Base-by-base conservation (phyloP, 331 rosid genomes). In the Acacia pycnantha region DNA sequence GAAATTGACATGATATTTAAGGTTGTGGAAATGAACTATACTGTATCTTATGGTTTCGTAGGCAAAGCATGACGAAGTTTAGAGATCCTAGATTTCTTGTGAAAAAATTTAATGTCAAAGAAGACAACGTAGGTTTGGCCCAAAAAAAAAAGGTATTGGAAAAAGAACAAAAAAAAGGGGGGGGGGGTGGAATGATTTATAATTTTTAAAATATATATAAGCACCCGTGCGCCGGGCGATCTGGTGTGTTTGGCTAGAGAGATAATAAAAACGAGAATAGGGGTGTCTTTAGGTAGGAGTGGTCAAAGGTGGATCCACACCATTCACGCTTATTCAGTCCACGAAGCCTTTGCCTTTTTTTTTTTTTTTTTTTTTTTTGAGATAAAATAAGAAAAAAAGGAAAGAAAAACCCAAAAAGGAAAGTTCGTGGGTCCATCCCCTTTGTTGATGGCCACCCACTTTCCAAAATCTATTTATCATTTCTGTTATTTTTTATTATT, bases 361-460 rank as follows among this genome's bases (percentile, higher is more conserved):
- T 15, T 16, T 50, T 13, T 37, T 37, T 37, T 5, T 37, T 37
- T 6, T 37, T n/a, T n/a, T n/a, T n/a, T n/a, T n/a, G 0, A 33
- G 37, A 33, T 33, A 33, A 4, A 33, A 9, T 11, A 2, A 8
- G 58, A 6, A 14, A 13, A 11, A 48, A 50, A 50, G 15, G 1
- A 51, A 0, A 8, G 2, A 6, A 1, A 18, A 18, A 18, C 27
- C 76, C 67, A 43, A 80, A 79, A 79, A 11, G 71, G 73, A 71
- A 85, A 81, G 40, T 13, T 8, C 47, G 83, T 85, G 84, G 90
- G 84, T 87, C 87, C 61, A 47, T 19, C 77, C 74, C 56, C 65
- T 71, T 2, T 53, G 78, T 86, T 87, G 31, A 78, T 79, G 85
- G 80, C 86, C 73, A 41, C 82, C 90, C 92, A 89, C 89, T 84